A percentile compares a stretch with the other conserved stretches of the same genome.
Conservation (phyloP, 345 rosid species). For the Ceriops zippeliana region DNA sequence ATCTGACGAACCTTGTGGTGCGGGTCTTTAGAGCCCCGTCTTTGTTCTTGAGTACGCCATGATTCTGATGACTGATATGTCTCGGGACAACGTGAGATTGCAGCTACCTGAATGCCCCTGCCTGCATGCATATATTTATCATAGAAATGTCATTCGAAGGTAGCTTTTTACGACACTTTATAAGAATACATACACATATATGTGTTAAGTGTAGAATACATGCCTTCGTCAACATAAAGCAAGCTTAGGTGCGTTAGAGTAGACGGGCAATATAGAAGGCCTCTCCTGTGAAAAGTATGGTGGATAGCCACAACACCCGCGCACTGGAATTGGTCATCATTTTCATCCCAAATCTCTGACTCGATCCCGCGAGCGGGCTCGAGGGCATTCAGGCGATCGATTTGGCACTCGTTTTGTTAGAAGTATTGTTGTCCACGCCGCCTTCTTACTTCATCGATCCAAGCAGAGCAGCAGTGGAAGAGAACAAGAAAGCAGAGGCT, state of each 20-base stretch:
- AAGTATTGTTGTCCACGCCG: slow-evolving; percentile 1
- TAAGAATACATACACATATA: not conserved
- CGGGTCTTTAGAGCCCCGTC: slow-evolving; percentile 13
- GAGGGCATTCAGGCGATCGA: slow-evolving; percentile 22
- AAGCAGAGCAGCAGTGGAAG: slow-evolving; percentile 9
- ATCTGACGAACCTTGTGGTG: slow-evolving; percentile 38
- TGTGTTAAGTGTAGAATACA: not conserved
- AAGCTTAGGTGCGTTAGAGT: slow-evolving; percentile 34
- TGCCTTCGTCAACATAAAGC: slow-evolving; percentile 40
- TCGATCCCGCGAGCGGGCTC: slow-evolving; percentile 26
- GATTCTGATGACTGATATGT: slow-evolving; percentile 27
- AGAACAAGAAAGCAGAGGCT: slow-evolving; percentile 13
- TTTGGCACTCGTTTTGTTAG: slow-evolving; percentile 26
- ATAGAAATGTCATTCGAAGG: not conserved
- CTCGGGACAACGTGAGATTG: slow-evolving; percentile 37
- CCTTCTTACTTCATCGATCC: not conserved
- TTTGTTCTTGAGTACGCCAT: not conserved
- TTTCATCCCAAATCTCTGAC: slow-evolving; percentile 43
- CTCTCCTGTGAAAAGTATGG: slow-evolving; percentile 25
- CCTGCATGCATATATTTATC: slow-evolving; percentile 7
- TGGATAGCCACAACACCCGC: slow-evolving; percentile 40
- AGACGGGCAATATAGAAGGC: slow-evolving; percentile 41
- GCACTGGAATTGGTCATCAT: slow-evolving; percentile 35
- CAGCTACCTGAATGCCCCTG: slow-evolving; percentile 28
- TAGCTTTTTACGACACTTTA: not conserved